Conservation (phyloP, 2,329 filamentous ascomycete genomes). For the Pyricularia sp. region DNA sequence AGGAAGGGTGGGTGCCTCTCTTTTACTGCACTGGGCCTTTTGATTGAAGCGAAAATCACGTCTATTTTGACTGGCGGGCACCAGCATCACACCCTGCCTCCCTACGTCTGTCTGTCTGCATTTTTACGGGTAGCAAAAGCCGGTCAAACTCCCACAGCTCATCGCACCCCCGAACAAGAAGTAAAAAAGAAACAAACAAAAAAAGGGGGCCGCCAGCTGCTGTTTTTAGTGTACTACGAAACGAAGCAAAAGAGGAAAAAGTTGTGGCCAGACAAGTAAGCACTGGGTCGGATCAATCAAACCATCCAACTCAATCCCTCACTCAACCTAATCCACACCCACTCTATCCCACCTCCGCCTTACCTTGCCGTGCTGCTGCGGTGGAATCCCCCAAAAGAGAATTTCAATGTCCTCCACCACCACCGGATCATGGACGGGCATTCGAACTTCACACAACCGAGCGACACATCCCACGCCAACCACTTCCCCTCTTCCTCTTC, state of each 20-base stretch:
- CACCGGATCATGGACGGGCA: constrained; percentile 30
- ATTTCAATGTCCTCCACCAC: not conserved
- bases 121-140: not conserved
- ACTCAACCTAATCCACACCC: not conserved
- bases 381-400: not conserved
- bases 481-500: constrained; percentile 1
- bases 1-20: not conserved
- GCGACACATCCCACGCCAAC: constrained; percentile 16
- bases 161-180: not conserved
- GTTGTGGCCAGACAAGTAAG: not conserved
- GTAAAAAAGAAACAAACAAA: not conserved
- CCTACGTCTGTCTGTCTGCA: not conserved
- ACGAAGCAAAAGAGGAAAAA: not conserved
- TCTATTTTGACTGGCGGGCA: not conserved
- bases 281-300: not conserved
- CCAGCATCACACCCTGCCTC: not conserved
- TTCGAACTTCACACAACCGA: not conserved
- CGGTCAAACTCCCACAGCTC: not conserved
- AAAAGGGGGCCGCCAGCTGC: not conserved
- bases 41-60: not conserved
- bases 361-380: not conserved
- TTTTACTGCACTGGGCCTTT: not conserved
- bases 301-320: not conserved
- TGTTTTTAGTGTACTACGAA: not conserved
- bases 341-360: not conserved